These are phyloP conservation scores for Escovopsis sp. DNA, from an alignment of 2,329 filamentous ascomycete species.

Conservation along the genomic window DNA sequence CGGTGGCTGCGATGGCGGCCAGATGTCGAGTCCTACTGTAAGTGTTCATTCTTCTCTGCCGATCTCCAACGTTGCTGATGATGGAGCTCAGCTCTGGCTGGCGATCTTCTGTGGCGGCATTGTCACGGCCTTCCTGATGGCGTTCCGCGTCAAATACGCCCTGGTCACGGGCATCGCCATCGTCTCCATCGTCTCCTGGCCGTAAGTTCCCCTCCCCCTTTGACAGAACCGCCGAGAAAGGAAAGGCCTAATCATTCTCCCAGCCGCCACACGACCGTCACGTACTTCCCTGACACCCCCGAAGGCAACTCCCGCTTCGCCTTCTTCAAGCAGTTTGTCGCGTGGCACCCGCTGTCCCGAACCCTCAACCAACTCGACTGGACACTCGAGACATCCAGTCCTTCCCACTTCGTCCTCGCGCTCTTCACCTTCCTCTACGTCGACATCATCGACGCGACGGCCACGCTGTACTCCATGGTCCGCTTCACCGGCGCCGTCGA, in stretches of 20 bases:
- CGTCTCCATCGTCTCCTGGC: slow-evolving; percentile 63
- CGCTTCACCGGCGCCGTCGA: slow-evolving; percentile 55
- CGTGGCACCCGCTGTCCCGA: slow-evolving; percentile 54
- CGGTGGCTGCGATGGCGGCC: slow-evolving; percentile 39
- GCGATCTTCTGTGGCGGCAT: slow-evolving; percentile 70
- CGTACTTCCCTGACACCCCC: slow-evolving; percentile 54
- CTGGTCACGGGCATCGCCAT: slow-evolving; percentile 60
- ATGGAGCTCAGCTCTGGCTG: slow-evolving; percentile 53
- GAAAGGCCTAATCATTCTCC: slow-evolving; percentile 4
- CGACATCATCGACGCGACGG: slow-evolving; percentile 65
- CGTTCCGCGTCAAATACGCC: slow-evolving; percentile 60
- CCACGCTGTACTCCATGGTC: slow-evolving; percentile 70
- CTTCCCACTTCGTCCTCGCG: slow-evolving; percentile 51
- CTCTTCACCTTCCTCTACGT: slow-evolving; percentile 69
- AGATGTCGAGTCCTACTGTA: slow-evolving; percentile 65
- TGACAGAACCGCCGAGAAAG: not conserved
- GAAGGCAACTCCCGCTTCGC: slow-evolving; percentile 51
- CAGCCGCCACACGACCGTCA: slow-evolving; percentile 51
- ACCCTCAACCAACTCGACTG: slow-evolving; percentile 52
- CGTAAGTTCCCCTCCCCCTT: slow-evolving; percentile 28
- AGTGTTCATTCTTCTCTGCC: slow-evolving; percentile 6
- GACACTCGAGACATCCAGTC: slow-evolving; percentile 38
- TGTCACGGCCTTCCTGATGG: slow-evolving; percentile 67
- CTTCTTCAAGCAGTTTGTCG: slow-evolving; percentile 60
- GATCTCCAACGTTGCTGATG: not conserved